Base-by-base conservation (phyloP, 1,284 basidiomycete genomes). In the Porogramme epimiltina region DNA sequence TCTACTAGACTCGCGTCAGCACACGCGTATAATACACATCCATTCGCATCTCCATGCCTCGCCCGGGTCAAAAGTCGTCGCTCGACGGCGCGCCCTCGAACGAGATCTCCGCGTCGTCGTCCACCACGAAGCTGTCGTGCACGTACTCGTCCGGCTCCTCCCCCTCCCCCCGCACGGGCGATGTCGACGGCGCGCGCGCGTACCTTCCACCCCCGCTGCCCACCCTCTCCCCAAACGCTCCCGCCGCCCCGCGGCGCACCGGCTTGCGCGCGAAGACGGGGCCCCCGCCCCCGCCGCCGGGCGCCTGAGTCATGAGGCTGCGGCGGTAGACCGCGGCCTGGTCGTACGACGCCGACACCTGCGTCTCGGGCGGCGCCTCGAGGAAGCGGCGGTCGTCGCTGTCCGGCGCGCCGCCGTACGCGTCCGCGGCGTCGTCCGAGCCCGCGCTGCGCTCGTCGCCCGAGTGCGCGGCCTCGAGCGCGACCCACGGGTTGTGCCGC, bases 371-470 rank as follows among this genome's bases (percentile, higher is more conserved):
- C 9, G 81, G 71, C 47, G 87, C 81, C 50, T 82, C 77, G 16
- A 92, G 71, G 67, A 92, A 93, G 55, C 70, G 73, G 33, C 79
- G 73, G 64, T 94, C 91, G 46, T 80, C 88, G 60, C 76, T 81
- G 63, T 86, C 87, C 19, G 75, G 68, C 13, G 82, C 81, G 51
- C 15, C 20, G 33, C 53, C 54, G 25, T 49, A 42, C 41, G 79
- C 74, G 34, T 37, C 34, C 13, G 10, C 10, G 38, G 52, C 54
- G 25, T 49, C 46, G 41, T 79, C 74, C 2, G 82, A 85, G 48
- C 89, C 82, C 55, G 74, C 78, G 60, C 84, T 87, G 51, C 77
- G 76, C 62, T 93, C 91, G 56, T 91, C 89, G 20, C 91, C 92
- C 16, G 89, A 91, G 62, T 93, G 89, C 23, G 72, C 73, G 1